Evolutionary conservation across 495 filamentous ascomycete species (phyloP), one percentile per base, ranked within the genome.

Genomic region (Podospora didyma): DNA sequence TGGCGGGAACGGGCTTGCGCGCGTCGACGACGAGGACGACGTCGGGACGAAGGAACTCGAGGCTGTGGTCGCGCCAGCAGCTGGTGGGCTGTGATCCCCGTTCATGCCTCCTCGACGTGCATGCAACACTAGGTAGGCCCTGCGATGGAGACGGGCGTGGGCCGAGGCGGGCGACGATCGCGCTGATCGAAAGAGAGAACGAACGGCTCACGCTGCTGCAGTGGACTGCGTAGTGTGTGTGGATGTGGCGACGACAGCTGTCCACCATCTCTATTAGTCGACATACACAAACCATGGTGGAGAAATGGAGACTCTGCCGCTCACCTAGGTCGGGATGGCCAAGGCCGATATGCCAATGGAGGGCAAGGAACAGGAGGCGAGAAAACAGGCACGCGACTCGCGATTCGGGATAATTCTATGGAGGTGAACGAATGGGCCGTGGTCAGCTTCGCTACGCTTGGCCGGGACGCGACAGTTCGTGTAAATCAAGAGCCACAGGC

Each of bases 21-120:
- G 73, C 57, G 45, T 71, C 53, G 69, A 66, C 48, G 69, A 63
- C 59, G 75, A n/a, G n/a, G n/a, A 64, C 53, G 67, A 51, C 46
- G 66, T 62, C 44, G 68, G 9, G 26, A 31, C 4, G 26, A 31
- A 31, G 4, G 26, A 70, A 37, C 62, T 49, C 46, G 57, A 69
- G 34, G 53, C 55, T n/a, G n/a, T n/a, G 44, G 68, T 55, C 58
- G 69, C 67, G 64, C 65, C 68, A 46, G 69, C 61, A 37, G 59
- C 54, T 47, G 26, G 26, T 31, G 65, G 61, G 60, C 66, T 72
- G 51, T 63, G 65, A 48, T 74, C 69, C 68, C 66, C 71, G 69
- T 72, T 75, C 72, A 77, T 75, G 63, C 67, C 71, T 70, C 67
- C 70, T 70, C 59, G 68, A 58, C 66, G 71, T 70, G 69, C 71